These are phyloP conservation scores for Aspergillus tamarii DNA, from an alignment of 2,329 filamentous ascomycete genomes.

Conservation along the genomic window DNA sequence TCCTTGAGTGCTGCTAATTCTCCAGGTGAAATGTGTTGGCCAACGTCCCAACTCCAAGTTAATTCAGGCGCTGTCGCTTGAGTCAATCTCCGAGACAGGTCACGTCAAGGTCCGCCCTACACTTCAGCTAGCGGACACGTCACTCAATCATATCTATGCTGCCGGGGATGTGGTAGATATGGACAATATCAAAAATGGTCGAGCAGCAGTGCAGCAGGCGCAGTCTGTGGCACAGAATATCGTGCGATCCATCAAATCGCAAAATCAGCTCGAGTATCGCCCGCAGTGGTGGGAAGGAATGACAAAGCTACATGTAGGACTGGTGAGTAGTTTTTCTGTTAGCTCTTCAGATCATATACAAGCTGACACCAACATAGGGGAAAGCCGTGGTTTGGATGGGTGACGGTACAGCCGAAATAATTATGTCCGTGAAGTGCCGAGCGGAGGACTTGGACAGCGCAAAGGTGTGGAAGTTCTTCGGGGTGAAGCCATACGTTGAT, in stretches of 20 bases:
- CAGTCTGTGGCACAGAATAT: conserved; percentile 60
- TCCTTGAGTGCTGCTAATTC: neutral
- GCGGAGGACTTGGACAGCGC: conserved; percentile 43
- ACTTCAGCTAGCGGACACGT: conserved; percentile 58
- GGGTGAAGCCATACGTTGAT: conserved; percentile 46
- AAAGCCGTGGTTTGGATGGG: conserved; percentile 50
- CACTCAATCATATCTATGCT: conserved; percentile 59
- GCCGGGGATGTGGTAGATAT: conserved; percentile 67
- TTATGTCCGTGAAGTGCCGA: conserved; percentile 45
- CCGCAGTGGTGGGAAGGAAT: conserved; percentile 53
- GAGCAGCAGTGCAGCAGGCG: conserved; percentile 59
- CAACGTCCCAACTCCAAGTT: conserved; percentile 61
- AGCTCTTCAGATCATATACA: neutral
- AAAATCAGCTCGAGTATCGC: conserved; percentile 46
- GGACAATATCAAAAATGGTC: conserved; percentile 55
- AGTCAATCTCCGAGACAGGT: conserved; percentile 50
- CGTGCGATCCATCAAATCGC: conserved; percentile 49
- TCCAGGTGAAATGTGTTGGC: conserved; percentile 62
- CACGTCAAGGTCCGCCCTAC: conserved; percentile 59
- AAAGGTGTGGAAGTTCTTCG: conserved; percentile 47
- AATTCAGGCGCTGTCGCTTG: conserved; percentile 48
- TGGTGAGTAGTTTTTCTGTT: conserved; percentile 43
- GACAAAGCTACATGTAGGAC: conserved; percentile 59
- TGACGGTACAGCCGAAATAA: conserved; percentile 49
- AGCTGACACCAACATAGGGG: conserved; percentile 38